These are phyloP conservation scores for Fragosphaeria purpurea DNA, from an alignment of 2,329 filamentous ascomycete species.

Conservation along the genomic window DNA sequence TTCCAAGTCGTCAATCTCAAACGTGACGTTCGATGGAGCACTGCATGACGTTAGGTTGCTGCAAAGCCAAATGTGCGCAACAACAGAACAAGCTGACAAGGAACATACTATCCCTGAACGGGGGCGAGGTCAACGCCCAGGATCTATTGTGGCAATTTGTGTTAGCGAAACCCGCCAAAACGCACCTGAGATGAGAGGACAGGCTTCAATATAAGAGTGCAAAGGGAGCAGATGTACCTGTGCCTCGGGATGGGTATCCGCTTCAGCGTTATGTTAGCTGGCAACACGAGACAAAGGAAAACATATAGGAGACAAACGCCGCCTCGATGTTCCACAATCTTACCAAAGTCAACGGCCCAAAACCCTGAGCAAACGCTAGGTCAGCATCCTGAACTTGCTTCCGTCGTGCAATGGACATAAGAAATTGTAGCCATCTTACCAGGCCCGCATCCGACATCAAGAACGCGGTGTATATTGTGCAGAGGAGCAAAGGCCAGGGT, in stretches of 20 bases:
- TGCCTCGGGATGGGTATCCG: conserved; percentile 17
- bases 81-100: background rate
- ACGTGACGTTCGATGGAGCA: conserved; percentile 16
- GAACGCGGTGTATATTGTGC: conserved; percentile 27
- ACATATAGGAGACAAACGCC: too few species aligned
- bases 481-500: conserved; percentile 35
- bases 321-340: background rate
- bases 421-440: conserved; percentile 18
- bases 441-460: conserved; percentile 43
- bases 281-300: background rate
- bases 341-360: conserved; percentile 21
- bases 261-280: conserved; percentile 6
- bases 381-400: too few species aligned
- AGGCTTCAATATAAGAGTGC: too few species aligned
- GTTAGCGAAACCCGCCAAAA: too few species aligned
- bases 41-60: background rate
- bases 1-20: conserved; percentile 20
- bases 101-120: conserved; percentile 17
- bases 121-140: conserved; percentile 18
- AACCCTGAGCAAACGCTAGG: conserved; percentile 7
- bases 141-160: conserved; percentile 7
- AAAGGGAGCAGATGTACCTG: conserved; percentile 9
- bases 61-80: too few species aligned
- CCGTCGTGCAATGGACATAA: too few species aligned
- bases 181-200: too few species aligned